Evolutionary conservation across 768 basidiomycete genomes (phyloP).

Genomic region (Podaxis sp.): DNA sequence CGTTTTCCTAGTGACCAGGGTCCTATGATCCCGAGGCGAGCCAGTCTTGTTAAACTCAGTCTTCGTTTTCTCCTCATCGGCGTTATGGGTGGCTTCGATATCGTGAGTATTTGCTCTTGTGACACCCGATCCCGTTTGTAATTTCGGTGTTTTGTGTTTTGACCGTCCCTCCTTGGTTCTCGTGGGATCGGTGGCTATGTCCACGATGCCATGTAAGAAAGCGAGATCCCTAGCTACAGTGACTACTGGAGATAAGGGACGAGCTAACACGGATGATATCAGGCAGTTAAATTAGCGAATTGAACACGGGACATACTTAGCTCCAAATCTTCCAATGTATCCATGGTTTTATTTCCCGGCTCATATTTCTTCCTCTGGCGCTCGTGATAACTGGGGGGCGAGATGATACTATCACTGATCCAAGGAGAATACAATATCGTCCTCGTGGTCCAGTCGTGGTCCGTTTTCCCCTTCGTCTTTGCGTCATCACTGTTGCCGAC

Average conservation of each 20-base stretch:
- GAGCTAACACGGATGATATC: not conserved
- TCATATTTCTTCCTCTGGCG: slow-evolving; percentile 8
- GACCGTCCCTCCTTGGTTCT: not conserved
- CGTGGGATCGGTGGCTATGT: not conserved
- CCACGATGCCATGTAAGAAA: not conserved
- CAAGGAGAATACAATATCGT: slow-evolving; percentile 22
- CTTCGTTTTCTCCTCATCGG: not conserved
- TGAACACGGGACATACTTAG: not conserved
- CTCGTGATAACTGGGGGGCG: slow-evolving; percentile 31
- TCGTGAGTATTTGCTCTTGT: not conserved
- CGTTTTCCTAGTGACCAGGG: slow-evolving; percentile 22
- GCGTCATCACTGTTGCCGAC: not conserved
- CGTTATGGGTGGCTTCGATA: not conserved
- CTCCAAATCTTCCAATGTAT: not conserved
- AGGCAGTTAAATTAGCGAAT: not conserved
- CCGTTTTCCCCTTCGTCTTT: not conserved
- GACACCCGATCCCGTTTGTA: not conserved
- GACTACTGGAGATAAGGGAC: not conserved
- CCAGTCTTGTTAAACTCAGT: not conserved
- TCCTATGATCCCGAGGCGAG: not conserved
- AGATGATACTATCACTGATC: slow-evolving; percentile 40
- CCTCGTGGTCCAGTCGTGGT: not conserved
- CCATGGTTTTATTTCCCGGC: not conserved
- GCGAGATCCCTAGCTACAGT: no score
- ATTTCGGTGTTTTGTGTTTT: not conserved